Conservation (phyloP, 495 filamentous ascomycete genomes). For the Trichoderma gamsii region DNA sequence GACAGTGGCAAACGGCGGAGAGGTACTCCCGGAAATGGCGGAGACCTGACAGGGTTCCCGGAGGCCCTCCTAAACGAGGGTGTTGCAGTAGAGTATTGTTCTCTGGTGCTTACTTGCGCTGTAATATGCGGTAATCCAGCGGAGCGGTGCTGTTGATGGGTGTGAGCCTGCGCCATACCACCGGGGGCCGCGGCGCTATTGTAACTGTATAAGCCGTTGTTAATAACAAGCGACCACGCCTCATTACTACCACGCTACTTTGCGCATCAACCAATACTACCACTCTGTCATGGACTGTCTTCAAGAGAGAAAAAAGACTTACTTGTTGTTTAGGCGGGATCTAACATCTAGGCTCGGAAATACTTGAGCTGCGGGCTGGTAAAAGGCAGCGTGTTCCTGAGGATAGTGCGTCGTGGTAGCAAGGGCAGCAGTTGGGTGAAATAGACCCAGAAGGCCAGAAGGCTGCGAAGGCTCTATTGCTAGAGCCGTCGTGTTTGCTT, state of each 20-base stretch:
- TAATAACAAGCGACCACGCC: not conserved
- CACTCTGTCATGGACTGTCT: not conserved
- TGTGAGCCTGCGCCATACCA: constrained; percentile 52
- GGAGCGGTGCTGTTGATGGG: constrained; percentile 43
- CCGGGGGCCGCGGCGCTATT: constrained; percentile 42
- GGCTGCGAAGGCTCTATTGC: constrained; percentile 43
- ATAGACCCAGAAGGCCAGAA: constrained; percentile 38
- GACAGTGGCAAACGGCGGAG: constrained; percentile 48
- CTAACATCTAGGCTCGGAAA: constrained; percentile 43
- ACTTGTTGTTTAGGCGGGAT: constrained; percentile 46
- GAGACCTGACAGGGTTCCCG: constrained; percentile 45
- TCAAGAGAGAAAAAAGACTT: constrained; percentile 27
- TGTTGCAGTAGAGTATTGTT: constrained; percentile 43
- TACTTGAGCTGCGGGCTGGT: constrained; percentile 37
- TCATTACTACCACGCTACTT: not conserved
- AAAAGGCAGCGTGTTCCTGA: constrained; percentile 39
- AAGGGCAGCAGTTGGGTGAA: constrained; percentile 35
- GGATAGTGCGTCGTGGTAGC: constrained; percentile 35
- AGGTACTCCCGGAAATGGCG: constrained; percentile 33
- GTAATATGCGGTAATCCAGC: constrained; percentile 2
- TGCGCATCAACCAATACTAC: not conserved
- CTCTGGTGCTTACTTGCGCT: constrained; percentile 40
- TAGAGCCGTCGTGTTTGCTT: constrained; percentile 38
- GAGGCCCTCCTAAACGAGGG: constrained; percentile 42
- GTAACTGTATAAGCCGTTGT: constrained; percentile 24